Base-by-base conservation (phyloP, 2,329 filamentous ascomycete genomes). In the Scytalidium sp. region DNA sequence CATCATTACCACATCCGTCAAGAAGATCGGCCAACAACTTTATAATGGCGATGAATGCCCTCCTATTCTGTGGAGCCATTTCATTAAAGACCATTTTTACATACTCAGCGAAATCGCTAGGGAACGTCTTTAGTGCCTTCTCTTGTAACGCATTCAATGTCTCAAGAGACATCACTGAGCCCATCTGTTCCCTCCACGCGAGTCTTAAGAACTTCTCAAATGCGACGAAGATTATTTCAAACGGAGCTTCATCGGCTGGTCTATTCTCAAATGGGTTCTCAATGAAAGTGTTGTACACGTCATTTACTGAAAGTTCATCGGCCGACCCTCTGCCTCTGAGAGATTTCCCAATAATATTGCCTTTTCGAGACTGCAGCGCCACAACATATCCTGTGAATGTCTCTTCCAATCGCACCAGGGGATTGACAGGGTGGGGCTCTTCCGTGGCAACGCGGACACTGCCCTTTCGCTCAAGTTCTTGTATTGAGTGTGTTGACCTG, bases 141-240 rank as follows among this genome's bases (percentile, higher is more conserved):
- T 80, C 77, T 58, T 95, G 91, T n/a, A 97, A 75, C 2, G 83
- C 82, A 50, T 87, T 81, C 32, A 97, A 75, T 4, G 83, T 79
- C 43, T 86, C 76, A 46, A 82, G 76, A 1, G 88, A 83, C 66
- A 97, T 83, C 49, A 97, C 82, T 3, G 89, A 83, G 0, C 93
- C 93, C 76, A 97, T 91, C 59, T 90, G 86, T 56, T 93, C 88
- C 51, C 81, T 84, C 93, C 93, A 97, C 11, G 89, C 91, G 55
- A 91, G 85, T 51, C 84, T 84, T 52, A 97, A 73, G 59, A 97
- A 97, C 54, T 95, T 97, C 66, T 97, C 92, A 65, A 97, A 97
- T 0, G 92, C 88, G 21, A 88, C 87, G 63, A 97, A 96, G 4
- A 97, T 79, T 19, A 93, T 84, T 62, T 97, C 91, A 8, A 93